phyloP scores from a whole-genome alignment of 345 rosid genomes.

The Atalantia buxifolia region DNA sequence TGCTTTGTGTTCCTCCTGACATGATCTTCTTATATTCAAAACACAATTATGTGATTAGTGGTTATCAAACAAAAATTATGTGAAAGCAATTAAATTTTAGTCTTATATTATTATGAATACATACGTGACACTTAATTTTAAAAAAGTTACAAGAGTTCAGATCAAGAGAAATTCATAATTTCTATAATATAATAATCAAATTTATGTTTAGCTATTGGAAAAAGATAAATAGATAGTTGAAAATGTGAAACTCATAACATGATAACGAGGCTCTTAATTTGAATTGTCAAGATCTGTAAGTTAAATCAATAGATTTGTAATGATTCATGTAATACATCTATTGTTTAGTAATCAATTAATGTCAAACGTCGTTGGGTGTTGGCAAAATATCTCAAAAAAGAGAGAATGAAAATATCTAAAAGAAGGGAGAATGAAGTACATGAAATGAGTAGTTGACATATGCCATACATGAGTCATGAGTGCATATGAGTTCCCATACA shows the following conservation, averaged over 20 bases:
- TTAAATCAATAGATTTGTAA: neutral
- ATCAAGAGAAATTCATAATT: neutral
- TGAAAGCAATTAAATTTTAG: neutral
- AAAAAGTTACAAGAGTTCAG: neutral
- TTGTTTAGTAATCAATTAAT: neutral
- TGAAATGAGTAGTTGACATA: neutral
- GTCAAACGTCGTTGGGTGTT: neutral
- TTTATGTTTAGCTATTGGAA: neutral
- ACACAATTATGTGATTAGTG: neutral
- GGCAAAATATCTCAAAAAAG: slow-evolving; percentile 3
- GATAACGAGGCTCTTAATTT: neutral
- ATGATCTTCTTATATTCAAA: no score
- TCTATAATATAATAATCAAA: no score
- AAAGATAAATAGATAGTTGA: no score
- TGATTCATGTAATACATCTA: neutral
- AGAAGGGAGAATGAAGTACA: slow-evolving; percentile 19
- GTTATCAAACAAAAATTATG: neutral
- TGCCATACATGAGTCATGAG: neutral
- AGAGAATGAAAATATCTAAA: slow-evolving; percentile 6
- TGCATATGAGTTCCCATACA: neutral
- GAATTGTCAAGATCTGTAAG: slow-evolving; percentile 10
- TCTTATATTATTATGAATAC: no score
- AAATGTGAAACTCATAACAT: no score
- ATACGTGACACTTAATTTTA: neutral
- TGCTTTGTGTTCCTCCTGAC: no score